Conservation (phyloP, 495 filamentous ascomycete genomes). For the Daldinia bambusicola region DNA sequence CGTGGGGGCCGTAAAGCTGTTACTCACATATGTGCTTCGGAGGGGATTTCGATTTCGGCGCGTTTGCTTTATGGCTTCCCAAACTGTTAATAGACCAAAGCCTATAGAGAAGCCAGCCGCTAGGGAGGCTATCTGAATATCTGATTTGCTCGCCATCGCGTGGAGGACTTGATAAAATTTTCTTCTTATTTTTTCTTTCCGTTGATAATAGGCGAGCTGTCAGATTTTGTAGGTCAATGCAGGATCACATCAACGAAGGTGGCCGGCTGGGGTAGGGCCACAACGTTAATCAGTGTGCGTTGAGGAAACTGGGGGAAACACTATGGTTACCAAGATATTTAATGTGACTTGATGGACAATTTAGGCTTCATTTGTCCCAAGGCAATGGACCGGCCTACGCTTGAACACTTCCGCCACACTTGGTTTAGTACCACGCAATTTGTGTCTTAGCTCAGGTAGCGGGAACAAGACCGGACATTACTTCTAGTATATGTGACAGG, state of each 20-base stretch:
- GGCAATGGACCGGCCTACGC: neutral
- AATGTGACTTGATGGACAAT: neutral
- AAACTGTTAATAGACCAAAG: conserved; percentile 55
- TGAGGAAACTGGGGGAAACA: neutral
- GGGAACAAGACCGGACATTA: neutral
- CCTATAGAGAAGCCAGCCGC: conserved; percentile 56
- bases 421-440: neutral
- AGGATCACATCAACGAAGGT: neutral
- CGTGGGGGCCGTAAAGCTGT: neutral
- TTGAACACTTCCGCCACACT: neutral
- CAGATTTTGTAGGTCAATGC: neutral
- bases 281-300: neutral
- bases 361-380: neutral
- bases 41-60: conserved; percentile 45
- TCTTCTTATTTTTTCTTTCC: neutral
- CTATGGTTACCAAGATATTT: neutral
- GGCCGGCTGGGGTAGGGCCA: neutral
- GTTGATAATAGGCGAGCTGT: neutral
- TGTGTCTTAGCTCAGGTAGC: neutral
- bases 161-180: neutral
- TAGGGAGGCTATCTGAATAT: conserved; percentile 48
- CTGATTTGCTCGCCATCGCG: neutral
- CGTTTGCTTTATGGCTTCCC: conserved; percentile 52
- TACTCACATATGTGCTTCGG: conserved; percentile 41
- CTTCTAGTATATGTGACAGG: neutral